Percentiles rank a stretch among this genome's conserved stretches.
Evolutionary conservation across 345 rosid genomes (phyloP).

Genomic region (Microthlaspi erraticum): DNA sequence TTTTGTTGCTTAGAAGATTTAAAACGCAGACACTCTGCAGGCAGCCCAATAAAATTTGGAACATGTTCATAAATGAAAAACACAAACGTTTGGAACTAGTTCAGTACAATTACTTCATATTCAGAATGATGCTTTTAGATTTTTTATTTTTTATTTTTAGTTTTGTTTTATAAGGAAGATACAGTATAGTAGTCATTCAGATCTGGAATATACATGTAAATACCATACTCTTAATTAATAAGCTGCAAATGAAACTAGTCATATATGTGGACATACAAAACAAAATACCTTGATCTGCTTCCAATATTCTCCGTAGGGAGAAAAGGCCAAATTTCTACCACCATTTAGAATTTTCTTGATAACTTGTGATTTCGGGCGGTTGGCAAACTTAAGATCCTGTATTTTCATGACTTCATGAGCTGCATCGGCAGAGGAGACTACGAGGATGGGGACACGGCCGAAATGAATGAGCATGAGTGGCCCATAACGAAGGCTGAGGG

Average conservation of each 20-base stretch:
- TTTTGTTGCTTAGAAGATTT: constrained; percentile 54
- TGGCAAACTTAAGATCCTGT: constrained; percentile 56
- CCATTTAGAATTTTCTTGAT: constrained; percentile 45
- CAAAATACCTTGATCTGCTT: constrained; percentile 52
- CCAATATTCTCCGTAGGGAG: constrained; percentile 75
- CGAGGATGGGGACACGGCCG: constrained; percentile 51
- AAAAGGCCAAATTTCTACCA: constrained; percentile 45
- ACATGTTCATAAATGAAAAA: constrained; percentile 3
- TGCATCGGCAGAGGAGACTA: constrained; percentile 57
- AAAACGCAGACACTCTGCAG: constrained; percentile 49
- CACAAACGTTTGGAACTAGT: too few relatives aligned
- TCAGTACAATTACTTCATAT: too few relatives aligned
- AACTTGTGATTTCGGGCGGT: constrained; percentile 45
- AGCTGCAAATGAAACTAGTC: neutral
- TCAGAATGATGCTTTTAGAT: too few relatives aligned
- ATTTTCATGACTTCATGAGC: constrained; percentile 58
- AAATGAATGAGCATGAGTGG: constrained; percentile 64
- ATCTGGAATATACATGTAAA: neutral
- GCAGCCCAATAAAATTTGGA: too few relatives aligned
- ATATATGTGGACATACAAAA: too few relatives aligned
- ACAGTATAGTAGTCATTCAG: neutral
- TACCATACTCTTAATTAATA: neutral
- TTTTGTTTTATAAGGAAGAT: too few relatives aligned
- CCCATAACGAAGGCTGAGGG: constrained; percentile 51
- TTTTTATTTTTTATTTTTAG: too few relatives aligned